These are phyloP conservation scores for Apiotrichum mycotoxinovorans DNA, from an alignment of 1,284 basidiomycete species.

Conservation along the genomic window DNA sequence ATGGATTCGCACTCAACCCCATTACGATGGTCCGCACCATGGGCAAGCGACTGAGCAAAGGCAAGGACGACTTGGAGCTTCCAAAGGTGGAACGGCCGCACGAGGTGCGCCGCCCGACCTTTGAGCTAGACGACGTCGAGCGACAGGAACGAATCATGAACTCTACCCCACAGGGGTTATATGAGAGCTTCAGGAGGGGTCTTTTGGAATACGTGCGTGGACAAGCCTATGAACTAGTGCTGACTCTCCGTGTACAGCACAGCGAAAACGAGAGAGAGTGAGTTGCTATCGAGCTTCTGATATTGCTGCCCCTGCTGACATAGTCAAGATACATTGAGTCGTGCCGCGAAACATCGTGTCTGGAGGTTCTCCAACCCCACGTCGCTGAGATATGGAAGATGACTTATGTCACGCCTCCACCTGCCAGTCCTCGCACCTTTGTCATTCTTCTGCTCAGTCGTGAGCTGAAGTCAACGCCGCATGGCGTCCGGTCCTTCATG, in stretches of 20 bases:
- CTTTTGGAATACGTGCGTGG: constrained; percentile 34
- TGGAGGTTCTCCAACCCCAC: constrained; percentile 41
- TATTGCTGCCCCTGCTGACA: constrained; percentile 11
- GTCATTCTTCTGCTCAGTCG: constrained; percentile 41
- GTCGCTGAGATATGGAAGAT: constrained; percentile 48
- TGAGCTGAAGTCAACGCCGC: constrained; percentile 29
- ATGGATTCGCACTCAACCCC: background rate
- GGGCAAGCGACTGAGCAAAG: background rate
- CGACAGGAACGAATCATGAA: constrained; percentile 33
- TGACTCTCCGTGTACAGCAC: constrained; percentile 1
- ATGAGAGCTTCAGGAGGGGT: constrained; percentile 43
- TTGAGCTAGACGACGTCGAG: constrained; percentile 21
- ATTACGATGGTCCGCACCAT: background rate
- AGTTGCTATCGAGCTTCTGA: background rate
- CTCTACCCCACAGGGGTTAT: constrained; percentile 28
- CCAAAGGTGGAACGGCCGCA: background rate
- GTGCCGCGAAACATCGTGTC: constrained; percentile 39
- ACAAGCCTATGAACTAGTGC: background rate
- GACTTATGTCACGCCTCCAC: constrained; percentile 46
- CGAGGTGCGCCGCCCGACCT: constrained; percentile 6
- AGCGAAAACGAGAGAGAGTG: constrained; percentile 27
- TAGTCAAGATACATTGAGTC: constrained; percentile 42
- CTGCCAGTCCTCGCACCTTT: constrained; percentile 46
- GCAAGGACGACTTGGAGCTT: too few species aligned
- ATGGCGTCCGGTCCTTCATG: constrained; percentile 40